Evolutionary conservation across 805 yeast genomes (phyloP).

Genomic region (Torulaspora gathmanii): DNA sequence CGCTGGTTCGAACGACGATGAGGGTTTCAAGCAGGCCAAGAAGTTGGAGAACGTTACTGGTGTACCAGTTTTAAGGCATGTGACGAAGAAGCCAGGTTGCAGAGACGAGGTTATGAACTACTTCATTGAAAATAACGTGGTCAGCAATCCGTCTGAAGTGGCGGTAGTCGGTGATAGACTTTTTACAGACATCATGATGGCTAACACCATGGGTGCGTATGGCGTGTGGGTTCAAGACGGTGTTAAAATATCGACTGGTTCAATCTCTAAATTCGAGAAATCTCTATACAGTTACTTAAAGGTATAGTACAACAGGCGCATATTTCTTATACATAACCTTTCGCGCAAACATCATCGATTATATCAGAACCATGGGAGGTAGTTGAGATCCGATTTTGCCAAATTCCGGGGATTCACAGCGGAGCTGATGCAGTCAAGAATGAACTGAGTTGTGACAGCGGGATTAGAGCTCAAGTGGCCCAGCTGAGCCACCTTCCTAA

Average conservation of each 20-base stretch:
- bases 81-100: slow-evolving; percentile 81
- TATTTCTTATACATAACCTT: slow-evolving; percentile 8
- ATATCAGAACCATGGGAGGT: slow-evolving; percentile 84
- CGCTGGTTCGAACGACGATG: slow-evolving; percentile 84
- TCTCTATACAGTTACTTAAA: slow-evolving; percentile 9
- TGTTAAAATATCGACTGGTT: slow-evolving; percentile 45
- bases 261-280: slow-evolving; percentile 21
- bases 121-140: slow-evolving; percentile 47
- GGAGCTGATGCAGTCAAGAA: slow-evolving; percentile 82
- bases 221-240: slow-evolving; percentile 84
- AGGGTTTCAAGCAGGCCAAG: slow-evolving; percentile 52
- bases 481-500: slow-evolving; percentile 71
- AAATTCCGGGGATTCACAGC: slow-evolving; percentile 93
- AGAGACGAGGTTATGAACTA: slow-evolving; percentile 59
- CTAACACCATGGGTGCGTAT: slow-evolving; percentile 84
- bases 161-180: slow-evolving; percentile 88
- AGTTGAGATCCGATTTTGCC: slow-evolving; percentile 84
- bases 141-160: slow-evolving; percentile 52
- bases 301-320: slow-evolving; percentile 10
- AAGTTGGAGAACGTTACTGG: slow-evolving; percentile 61
- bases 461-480: slow-evolving; percentile 55
- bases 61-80: slow-evolving; percentile 62
- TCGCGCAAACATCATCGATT: slow-evolving; percentile 8
- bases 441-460: slow-evolving; percentile 76
- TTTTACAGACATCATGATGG: slow-evolving; percentile 89